phyloP scores from a whole-genome alignment of 305 asterid genomes.

The Lippia alba region DNA sequence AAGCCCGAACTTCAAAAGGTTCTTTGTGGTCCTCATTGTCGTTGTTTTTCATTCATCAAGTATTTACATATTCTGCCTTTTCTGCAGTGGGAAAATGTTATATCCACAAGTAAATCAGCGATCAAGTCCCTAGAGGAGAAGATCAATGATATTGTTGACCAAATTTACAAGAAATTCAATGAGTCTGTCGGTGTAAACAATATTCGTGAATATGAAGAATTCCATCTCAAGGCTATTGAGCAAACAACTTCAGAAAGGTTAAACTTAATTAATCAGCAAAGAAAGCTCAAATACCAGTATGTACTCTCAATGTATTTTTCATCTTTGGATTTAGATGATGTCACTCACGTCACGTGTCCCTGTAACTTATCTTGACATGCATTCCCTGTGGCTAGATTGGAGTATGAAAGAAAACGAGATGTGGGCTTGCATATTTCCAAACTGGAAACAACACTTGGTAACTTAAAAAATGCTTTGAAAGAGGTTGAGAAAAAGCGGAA shows the following conservation, averaged over 20 bases:
- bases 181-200: slow-evolving; percentile 93
- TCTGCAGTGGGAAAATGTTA: slow-evolving; percentile 75
- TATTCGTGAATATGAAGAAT: slow-evolving; percentile 97
- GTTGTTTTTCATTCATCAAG: slow-evolving; percentile 20
- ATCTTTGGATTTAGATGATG: slow-evolving; percentile 8
- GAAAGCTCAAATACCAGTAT: slow-evolving; percentile 92
- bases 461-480: slow-evolving; percentile 59
- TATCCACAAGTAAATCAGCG: slow-evolving; percentile 57
- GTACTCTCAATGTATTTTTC: slow-evolving; percentile 35
- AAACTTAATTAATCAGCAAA: slow-evolving; percentile 87
- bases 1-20: slow-evolving; percentile 89
- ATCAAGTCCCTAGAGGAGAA: slow-evolving; percentile 67
- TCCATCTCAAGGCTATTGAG: slow-evolving; percentile 91
- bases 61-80: slow-evolving; percentile 13
- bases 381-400: slow-evolving; percentile 66
- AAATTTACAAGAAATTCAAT: slow-evolving; percentile 83
- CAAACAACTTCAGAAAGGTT: slow-evolving; percentile 89
- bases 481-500: slow-evolving; percentile 68
- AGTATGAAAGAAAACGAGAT: slow-evolving; percentile 92
- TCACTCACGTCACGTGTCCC: too few species aligned
- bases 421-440: slow-evolving; percentile 82
- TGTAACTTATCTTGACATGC: slow-evolving; percentile 29
- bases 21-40: slow-evolving; percentile 29
- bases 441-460: slow-evolving; percentile 69
- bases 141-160: slow-evolving; percentile 88